Evolutionary conservation across 2,329 filamentous ascomycete species (phyloP).

Genomic region (Trichoderma polysporum): DNA sequence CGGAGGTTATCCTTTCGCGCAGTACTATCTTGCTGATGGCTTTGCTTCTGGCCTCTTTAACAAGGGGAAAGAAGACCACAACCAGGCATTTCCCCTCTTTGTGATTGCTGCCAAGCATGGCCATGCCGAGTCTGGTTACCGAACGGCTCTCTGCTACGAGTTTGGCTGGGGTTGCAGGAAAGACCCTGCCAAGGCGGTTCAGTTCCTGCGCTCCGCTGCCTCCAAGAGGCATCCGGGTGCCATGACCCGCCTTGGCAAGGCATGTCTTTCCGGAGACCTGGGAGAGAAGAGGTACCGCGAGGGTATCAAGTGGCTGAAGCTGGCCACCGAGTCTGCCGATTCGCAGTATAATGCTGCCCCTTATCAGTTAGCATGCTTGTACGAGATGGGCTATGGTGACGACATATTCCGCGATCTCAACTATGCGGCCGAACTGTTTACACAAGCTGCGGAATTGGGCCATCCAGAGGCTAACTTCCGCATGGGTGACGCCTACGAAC

Average conservation of each 20-base stretch:
- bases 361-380: constrained; percentile 83
- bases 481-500: constrained; percentile 96
- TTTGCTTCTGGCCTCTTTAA: constrained; percentile 93
- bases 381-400: constrained; percentile 90
- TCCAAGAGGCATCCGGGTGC: constrained; percentile 94
- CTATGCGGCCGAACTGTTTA: constrained; percentile 92
- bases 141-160: constrained; percentile 91
- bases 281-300: constrained; percentile 85
- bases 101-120: constrained; percentile 93
- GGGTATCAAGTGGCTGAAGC: constrained; percentile 94
- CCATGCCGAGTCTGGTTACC: constrained; percentile 93
- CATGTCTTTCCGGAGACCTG: constrained; percentile 85
- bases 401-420: constrained; percentile 88
- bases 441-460: constrained; percentile 87
- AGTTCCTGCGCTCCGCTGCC: constrained; percentile 86
- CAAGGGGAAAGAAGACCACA: constrained; percentile 90
- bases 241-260: constrained; percentile 87
- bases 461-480: constrained; percentile 83
- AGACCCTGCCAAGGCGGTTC: constrained; percentile 86
- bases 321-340: constrained; percentile 86
- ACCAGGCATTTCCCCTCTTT: constrained; percentile 89
- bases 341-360: constrained; percentile 88
- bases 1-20: constrained; percentile 90
- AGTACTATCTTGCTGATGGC: constrained; percentile 95
- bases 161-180: constrained; percentile 96